Evolutionary conservation across 164 flowering plant species (phyloP), one percentile per base, ranked within the genome.

Genomic region (Annona cherimola): DNA sequence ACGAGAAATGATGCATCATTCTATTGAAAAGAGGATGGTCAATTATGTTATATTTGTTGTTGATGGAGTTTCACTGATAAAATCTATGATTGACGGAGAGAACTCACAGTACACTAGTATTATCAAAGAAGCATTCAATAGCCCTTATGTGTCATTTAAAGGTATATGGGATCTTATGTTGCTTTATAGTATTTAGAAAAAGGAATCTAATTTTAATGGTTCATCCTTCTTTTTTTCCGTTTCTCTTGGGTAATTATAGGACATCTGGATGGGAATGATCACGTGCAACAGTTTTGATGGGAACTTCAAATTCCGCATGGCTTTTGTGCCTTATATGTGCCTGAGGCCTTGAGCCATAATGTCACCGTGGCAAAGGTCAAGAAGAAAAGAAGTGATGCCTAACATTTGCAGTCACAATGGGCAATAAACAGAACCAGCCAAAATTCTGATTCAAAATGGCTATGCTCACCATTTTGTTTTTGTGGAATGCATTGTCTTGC

Each of bases 41-140:
- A 85, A 86, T 76, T 91, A 81, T 78, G 93, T 90, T 57, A 88
- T 93, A 69, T 87, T 87, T 79, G 98, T 91, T 68, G 89, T 93
- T 19, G 81, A 88, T 79, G 98, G 86, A 69, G 69, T 84, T 59
- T 82, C 86, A 42, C 83, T 93, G 70, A 79, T 88, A 69, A 83
- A 85, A 73, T 85, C 86, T 40, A 82, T 90, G 84, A 82, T 80
- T 14, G 77, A 69, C 64, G 75, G 26, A 46, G 82, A 81, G 50
- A 76, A 67, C 42, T 72, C 12, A 63, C 55, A 66, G n/a, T 82
- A 83, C 67, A 71, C 42, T 19, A 42, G 77, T 41, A 69, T 78
- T 76, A 61, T 93, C 45, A 74, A 83, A 18, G 16, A 78, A 61
- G 69, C 75, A 55, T 93, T 86, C 80, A 75, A 77, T 63, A 75